A percentile compares a stretch with the other conserved stretches of the same genome.
phyloP scores from a whole-genome alignment of 192 early-diverging fungal genomes.

The Paraglomus brasilianum region DNA sequence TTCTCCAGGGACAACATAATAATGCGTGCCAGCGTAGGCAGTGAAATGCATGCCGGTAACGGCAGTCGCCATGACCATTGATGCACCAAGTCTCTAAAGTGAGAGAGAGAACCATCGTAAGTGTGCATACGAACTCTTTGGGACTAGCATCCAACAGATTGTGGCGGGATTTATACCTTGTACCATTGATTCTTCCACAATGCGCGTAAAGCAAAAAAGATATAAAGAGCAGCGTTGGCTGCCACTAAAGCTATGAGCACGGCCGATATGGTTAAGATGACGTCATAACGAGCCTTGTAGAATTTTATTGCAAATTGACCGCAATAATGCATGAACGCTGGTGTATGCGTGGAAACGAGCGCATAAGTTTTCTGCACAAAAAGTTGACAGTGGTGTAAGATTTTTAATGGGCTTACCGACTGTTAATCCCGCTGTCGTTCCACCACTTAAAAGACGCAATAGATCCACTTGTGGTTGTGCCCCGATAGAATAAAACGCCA shows the following conservation, averaged over 20 bases:
- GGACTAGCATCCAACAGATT: too few species aligned
- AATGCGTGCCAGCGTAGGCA: slow-evolving; percentile 38
- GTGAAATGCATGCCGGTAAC: slow-evolving; percentile 47
- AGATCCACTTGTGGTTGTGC: slow-evolving; percentile 36
- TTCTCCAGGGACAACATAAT: slow-evolving; percentile 20
- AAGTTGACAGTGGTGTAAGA: background rate
- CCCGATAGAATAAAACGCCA: slow-evolving; percentile 38
- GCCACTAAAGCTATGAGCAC: slow-evolving; percentile 41
- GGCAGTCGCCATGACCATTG: slow-evolving; percentile 45
- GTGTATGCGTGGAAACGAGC: background rate
- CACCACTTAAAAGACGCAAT: slow-evolving; percentile 37
- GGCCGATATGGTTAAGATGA: slow-evolving; percentile 35
- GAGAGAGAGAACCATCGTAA: background rate
- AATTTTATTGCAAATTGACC: slow-evolving; percentile 43
- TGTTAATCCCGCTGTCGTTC: slow-evolving; percentile 38
- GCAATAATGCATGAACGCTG: slow-evolving; percentile 41
- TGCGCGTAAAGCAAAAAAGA: slow-evolving; percentile 51
- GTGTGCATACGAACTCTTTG: background rate
- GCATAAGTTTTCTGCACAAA: background rate
- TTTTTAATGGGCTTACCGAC: background rate
- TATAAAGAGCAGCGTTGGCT: slow-evolving; percentile 39
- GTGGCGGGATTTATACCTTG: slow-evolving; percentile 21
- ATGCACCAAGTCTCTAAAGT: slow-evolving; percentile 37
- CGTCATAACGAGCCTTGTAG: slow-evolving; percentile 32
- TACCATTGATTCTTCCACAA: slow-evolving; percentile 46